Evolutionary conservation across 2,329 filamentous ascomycete genomes (phyloP).

Genomic region (Colletotrichum paranaense): DNA sequence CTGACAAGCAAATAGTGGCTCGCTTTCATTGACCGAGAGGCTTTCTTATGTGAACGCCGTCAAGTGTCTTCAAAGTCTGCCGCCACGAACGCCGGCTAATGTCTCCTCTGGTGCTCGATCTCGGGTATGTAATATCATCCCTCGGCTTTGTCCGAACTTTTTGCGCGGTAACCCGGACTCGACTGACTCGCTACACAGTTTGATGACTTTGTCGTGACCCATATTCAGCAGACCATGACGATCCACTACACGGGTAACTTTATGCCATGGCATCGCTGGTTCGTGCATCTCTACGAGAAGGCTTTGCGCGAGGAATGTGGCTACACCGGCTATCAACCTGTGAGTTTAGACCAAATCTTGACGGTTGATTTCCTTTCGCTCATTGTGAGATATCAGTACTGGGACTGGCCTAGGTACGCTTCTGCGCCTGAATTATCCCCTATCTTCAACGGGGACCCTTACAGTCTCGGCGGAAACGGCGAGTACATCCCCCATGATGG

Average conservation of each 20-base stretch:
- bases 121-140: conserved; percentile 44
- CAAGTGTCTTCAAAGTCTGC: conserved; percentile 54
- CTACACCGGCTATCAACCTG: conserved; percentile 52
- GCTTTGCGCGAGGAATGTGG: conserved; percentile 54
- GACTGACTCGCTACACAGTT: conserved; percentile 29
- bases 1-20: conserved; percentile 36
- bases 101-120: conserved; percentile 55
- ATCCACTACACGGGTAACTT: conserved; percentile 47
- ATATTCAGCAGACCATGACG: conserved; percentile 43
- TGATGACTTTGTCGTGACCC: conserved; percentile 47
- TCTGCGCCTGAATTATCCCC: not conserved
- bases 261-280: conserved; percentile 57
- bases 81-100: conserved; percentile 46
- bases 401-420: conserved; percentile 49
- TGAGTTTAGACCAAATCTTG: conserved; percentile 15
- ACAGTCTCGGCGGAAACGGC: conserved; percentile 52
- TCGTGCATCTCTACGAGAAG: conserved; percentile 50
- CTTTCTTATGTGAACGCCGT: conserved; percentile 57
- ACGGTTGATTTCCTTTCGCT: not conserved
- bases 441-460: conserved; percentile 36
- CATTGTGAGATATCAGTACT: conserved; percentile 41
- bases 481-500: conserved; percentile 42
- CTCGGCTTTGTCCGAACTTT: too few relatives aligned
- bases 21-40: conserved; percentile 46
- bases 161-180: too few relatives aligned